Base-by-base conservation (phyloP, 2,329 filamentous ascomycete species). In the Xylariaceae sp. region DNA sequence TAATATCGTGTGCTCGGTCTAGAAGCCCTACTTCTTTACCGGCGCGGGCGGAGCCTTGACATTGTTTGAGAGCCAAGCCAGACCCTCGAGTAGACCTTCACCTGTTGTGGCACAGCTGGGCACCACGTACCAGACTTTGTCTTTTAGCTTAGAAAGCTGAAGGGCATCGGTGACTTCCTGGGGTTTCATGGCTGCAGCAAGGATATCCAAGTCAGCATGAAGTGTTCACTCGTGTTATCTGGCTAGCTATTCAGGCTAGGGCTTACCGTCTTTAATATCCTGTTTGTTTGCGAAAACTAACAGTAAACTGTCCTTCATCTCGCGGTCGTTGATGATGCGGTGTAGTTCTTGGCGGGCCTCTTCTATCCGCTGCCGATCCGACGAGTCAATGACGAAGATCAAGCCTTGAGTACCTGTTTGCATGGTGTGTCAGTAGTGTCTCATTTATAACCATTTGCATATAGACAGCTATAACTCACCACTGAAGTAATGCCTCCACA, bases 211-310 rank as follows among this genome's bases (percentile, higher is more conserved):
- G 44, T 67, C 57, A 66, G 63, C 19, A 52, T 19, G 14, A 37
- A 4, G 11, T 7, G 8, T 16, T 45, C 16, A 28, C 16, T 46
- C 28, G 21, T 43, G n/a, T 36, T 19, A 16, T 16, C 26, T 33
- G 19, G 33, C 4, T 26, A 8, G 19, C 14, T 8, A 9, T 9
- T 8, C 6, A 17, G 12, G 14, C 34, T n/a, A n/a, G n/a, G 16
- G 45, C 62, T 31, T 53, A 91, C 91, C 87, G 73, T 91, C 91
- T 57, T 85, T 82, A 68, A 98, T 81, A 86, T 99, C 95, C 79
- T 98, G 95, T 86, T 99, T 99, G 83, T 99, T 99, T 72, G 95
- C 95, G 76, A 99, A 98, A 37, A 99, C 94, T 60, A 98, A 80
- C 68, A 99, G 81, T 68, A 98, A 82, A 61, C 92, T 93, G 73